Base-by-base conservation (phyloP, 352 stramenopile species). In the Blastocystis sp. region DNA sequence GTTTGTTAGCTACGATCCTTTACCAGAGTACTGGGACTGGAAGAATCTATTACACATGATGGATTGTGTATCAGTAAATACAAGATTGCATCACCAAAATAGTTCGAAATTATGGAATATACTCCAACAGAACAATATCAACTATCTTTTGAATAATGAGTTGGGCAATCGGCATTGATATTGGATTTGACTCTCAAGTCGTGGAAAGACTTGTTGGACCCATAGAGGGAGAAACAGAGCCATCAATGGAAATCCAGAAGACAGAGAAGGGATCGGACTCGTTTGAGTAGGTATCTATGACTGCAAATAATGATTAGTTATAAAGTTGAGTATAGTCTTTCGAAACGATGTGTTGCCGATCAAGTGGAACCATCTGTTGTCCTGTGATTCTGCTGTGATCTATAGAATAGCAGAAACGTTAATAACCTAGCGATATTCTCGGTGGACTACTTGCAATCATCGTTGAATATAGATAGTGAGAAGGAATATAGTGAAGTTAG, bases 91-190 rank as follows among this genome's bases (percentile, higher is more conserved):
- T 39, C 11, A 26, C 59, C 11, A 68, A 68, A 68, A 68, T 18
- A 68, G 20, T 15, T 37, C 59, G 59, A 68, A 39, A 39, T 68
- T 68, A 15, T 23, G 59, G 20, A 68, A 23, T 37, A 20, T 9
- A 45, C 29, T 15, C 29, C 62, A 73, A 34, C 62, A 45, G 62
- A 73, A 73, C 62, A 73, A 73, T 73, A 39, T 50, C n/a, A 29
- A n/a, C 54, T 69, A 84, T 66, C 47, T 64, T 66, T 80, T 63
- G 70, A 66, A 66, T 63, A 45, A 84, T 84, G 73, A 84, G 56
- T 45, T 41, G 29, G 20, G 15, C 39, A 53, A 68, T 84, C 20
- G 73, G 73, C 29, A 84, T 84, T 84, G 73, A 84, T 66, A 64
- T 84, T 8, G 73, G 73, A 68, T 84, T 84, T 45, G 34, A 55